Evolutionary conservation across 306 rosid genomes (phyloP), one percentile per base, ranked within the genome.

Genomic region (Quercus cerris): DNA sequence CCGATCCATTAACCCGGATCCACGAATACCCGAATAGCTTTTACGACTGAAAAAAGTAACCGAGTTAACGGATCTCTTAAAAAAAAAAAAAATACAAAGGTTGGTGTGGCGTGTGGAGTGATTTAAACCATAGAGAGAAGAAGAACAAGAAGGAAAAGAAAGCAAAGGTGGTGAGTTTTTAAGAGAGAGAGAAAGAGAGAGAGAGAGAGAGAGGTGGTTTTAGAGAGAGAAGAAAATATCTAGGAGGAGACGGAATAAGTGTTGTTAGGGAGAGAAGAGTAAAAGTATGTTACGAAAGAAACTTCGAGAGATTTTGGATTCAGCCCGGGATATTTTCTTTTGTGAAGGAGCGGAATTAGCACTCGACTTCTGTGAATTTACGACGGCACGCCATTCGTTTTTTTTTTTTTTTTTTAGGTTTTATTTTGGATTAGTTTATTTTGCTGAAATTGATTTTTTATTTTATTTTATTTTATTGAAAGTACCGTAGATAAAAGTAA

Each of bases 1-100:
- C 66, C 91, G 90, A 88, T 91, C 97, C 97, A 95, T 96, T 55
- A 22, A 33, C n/a, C 70, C 44, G 56, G 49, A 17, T 22, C 63
- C 51, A 33, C 82, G 57, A 62, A 28, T 31, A 10, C 4, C 38
- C 3, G 18, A 59, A 49, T 35, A 44, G 28, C 33, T 63, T 35
- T 27, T 30, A 75, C 9, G 4, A 56, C 12, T 10, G 46, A 12
- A 69, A 52, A 52, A 17, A 70, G 46, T 2, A 38, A 38, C 46
- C 2, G 46, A 38, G 8, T 38, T 38, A 38, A 38, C 46, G 2
- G 11, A 38, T 38, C 46, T 2, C 46, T 8, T 2, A 8, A 2
- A 38, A 3, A 38, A 7, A 7, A 38, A 2, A 38, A 38, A 7
- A 7, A 38, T 1, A 7, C 0, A 31, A 31, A 4, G 0, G 0